Evolutionary conservation across 345 rosid genomes (phyloP).

Genomic region (Heritiera fomes): DNA sequence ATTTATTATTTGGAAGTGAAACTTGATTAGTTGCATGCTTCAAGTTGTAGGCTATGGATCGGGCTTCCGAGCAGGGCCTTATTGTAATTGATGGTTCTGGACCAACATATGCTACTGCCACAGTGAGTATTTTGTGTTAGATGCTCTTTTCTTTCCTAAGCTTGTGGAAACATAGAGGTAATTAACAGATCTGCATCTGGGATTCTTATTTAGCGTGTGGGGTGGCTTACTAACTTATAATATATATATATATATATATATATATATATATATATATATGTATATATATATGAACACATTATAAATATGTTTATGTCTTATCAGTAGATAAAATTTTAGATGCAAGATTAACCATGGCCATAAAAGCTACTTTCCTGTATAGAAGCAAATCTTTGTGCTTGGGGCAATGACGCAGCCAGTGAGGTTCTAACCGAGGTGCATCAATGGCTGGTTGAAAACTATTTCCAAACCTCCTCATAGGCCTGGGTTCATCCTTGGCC

Average conservation of each 20-base stretch:
- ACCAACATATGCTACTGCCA: conserved; percentile 90
- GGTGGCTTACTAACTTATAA: not conserved
- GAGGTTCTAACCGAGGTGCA: too few species aligned
- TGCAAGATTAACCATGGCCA: not conserved
- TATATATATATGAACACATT: not conserved
- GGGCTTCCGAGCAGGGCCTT: conserved; percentile 68
- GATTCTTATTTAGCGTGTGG: not conserved
- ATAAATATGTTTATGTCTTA: not conserved
- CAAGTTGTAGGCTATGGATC: conserved; percentile 70
- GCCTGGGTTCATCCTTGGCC: too few species aligned
- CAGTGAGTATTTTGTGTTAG: conserved; percentile 45
- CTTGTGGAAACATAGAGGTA: conserved; percentile 13
- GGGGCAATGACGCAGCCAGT: too few species aligned
- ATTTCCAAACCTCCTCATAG: too few species aligned
- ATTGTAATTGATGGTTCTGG: conserved; percentile 81
- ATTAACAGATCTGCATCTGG: not conserved
- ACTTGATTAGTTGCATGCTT: conserved; percentile 8
- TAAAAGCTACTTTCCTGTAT: not conserved
- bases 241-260: not conserved
- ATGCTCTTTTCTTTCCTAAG: conserved; percentile 20
- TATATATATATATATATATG: too few species aligned
- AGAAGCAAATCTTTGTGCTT: not conserved
- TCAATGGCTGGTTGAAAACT: too few species aligned
- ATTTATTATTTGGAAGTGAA: not conserved
- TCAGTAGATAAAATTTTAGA: not conserved